Evolutionary conservation across 305 asterid species (phyloP), one percentile per base, ranked within the genome.

Genomic region (Plantago coronopus): DNA sequence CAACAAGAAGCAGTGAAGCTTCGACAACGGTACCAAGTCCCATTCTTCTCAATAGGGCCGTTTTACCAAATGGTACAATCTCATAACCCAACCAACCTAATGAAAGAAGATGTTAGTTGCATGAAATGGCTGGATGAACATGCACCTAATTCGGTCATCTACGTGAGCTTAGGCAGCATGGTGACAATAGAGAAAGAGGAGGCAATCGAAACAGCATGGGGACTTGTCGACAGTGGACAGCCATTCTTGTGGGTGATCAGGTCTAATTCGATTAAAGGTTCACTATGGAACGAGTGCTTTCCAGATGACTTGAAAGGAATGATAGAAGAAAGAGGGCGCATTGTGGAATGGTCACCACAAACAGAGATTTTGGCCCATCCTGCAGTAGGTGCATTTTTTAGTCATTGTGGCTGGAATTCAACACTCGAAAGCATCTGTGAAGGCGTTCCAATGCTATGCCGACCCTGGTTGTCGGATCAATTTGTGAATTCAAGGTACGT

Each of bases 391-490:
- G 86, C 75, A 0, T 78, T 83, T 57, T 63, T 69, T 70, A 80
- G 73, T 40, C 90, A 83, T 13, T 73, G 77, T 15, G 86, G 89
- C 0, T 83, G 86, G 86, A 83, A 83, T 62, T 83, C 89, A 16
- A 79, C 79, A 0, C 51, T 83, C 9, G 86, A 80, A 38, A 71
- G 80, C 17, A 25, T 76, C 4, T 64, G 74, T 12, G 81, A 80
- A 55, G 85, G 85, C 3, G 83, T 83, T 6, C 76, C 83, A 1
- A 53, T 83, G 73, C 75, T 83, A 8, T 83, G 90, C 60, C 57
- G 63, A 17, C 90, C 87, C 0, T 72, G n/a, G n/a, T 74, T 78
- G 12, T 64, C 64, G 0, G 87, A 83, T 17, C 90, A 83, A 43
- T 16, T 16, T 67, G 58, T 74, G 18, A 80, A 78, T 46, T 71